phyloP scores from a whole-genome alignment of 2,329 filamentous ascomycete genomes.

The Exophiala lecanii-corni region DNA sequence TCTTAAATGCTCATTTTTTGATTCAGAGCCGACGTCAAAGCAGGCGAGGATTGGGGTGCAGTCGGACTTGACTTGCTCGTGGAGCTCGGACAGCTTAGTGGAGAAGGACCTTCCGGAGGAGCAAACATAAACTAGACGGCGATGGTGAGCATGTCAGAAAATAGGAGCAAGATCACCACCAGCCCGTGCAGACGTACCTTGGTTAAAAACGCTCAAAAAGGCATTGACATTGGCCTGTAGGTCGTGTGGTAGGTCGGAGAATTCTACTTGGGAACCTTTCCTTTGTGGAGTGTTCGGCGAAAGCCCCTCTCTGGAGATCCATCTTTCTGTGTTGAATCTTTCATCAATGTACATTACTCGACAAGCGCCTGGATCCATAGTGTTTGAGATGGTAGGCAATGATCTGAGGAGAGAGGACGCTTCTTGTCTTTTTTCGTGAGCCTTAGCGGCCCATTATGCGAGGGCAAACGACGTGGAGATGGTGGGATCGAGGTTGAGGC shows the following conservation, averaged over 20 bases:
- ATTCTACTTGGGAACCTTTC: conserved; percentile 27
- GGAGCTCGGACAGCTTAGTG: conserved; percentile 48
- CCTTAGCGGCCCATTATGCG: conserved; percentile 19
- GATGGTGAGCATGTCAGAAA: neutral
- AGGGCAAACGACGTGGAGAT: neutral
- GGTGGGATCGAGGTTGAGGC: neutral
- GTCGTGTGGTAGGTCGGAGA: conserved; percentile 39
- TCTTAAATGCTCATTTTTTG: conserved; percentile 32
- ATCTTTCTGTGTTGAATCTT: conserved; percentile 41
- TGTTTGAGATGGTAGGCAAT: conserved; percentile 3
- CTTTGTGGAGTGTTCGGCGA: conserved; percentile 21
- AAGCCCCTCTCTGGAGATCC: conserved; percentile 35
- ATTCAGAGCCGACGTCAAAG: conserved; percentile 48
- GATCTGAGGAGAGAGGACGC: conserved; percentile 9
- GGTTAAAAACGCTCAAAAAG: conserved; percentile 48
- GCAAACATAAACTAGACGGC: conserved; percentile 48
- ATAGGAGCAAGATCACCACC: neutral
- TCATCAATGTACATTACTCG: conserved; percentile 45
- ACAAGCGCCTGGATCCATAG: conserved; percentile 40
- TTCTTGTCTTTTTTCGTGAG: conserved; percentile 5
- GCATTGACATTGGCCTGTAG: conserved; percentile 46
- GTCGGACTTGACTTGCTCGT: conserved; percentile 36
- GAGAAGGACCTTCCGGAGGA: conserved; percentile 50
- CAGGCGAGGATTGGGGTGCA: conserved; percentile 53
- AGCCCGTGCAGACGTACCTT: conserved; percentile 38